Conservation (phyloP, 176 grass and related monocot genomes). For the Aegilops speltoides region DNA sequence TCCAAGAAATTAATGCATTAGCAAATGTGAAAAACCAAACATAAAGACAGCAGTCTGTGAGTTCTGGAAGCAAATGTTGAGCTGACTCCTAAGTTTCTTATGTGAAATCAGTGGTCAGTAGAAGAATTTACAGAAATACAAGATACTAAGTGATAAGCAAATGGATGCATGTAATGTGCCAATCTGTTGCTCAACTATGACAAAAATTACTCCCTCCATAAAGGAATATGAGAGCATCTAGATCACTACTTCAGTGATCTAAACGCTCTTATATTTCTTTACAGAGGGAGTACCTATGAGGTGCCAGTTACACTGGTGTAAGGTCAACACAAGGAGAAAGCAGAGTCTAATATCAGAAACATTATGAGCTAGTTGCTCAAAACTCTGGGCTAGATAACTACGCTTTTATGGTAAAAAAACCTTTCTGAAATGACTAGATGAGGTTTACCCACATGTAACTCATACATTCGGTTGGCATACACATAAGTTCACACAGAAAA, state of each 20-base stretch:
- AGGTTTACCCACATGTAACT: background rate
- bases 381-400: background rate
- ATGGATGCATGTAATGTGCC: background rate
- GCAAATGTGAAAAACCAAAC: conserved; percentile 6
- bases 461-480: background rate
- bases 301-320: background rate
- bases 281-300: background rate
- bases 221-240: no score
- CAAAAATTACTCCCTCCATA: background rate
- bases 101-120: background rate
- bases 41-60: background rate
- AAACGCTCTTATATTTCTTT: no score
- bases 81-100: background rate
- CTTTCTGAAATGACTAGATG: background rate
- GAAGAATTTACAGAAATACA: background rate
- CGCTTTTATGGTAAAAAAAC: background rate
- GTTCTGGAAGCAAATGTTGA: background rate
- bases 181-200: background rate
- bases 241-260: no score
- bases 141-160: conserved; percentile 2
- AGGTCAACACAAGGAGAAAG: background rate
- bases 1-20: conserved; percentile 7
- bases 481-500: conserved; percentile 6
- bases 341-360: background rate
- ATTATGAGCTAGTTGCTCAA: background rate